phyloP scores from a whole-genome alignment of 2,329 filamentous ascomycete species.

The Coleophoma crateriformis region DNA sequence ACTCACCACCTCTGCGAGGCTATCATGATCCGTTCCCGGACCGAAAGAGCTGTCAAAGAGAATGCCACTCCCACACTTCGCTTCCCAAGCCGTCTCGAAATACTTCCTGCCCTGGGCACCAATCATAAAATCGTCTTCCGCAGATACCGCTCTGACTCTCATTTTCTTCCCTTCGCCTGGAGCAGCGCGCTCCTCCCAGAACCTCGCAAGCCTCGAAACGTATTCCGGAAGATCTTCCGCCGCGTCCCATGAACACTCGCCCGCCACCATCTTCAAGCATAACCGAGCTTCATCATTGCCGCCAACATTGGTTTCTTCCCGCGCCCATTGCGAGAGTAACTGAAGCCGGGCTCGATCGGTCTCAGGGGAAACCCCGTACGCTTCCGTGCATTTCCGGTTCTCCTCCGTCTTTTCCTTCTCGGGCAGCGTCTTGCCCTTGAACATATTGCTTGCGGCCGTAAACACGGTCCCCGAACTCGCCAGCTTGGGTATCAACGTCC shows the following conservation, averaged over 20 bases:
- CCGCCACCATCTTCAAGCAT: constrained; percentile 16
- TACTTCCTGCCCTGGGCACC: constrained; percentile 34
- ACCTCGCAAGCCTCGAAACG: constrained; percentile 8
- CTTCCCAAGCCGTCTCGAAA: constrained; percentile 34
- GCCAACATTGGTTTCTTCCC: constrained; percentile 19
- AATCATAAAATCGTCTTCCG: constrained; percentile 34
- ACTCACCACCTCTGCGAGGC: background rate
- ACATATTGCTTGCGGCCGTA: constrained; percentile 3
- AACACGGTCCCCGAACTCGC: constrained; percentile 8
- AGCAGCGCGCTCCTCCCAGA: constrained; percentile 10
- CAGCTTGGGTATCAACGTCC: constrained; percentile 22
- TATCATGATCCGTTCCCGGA: constrained; percentile 34
- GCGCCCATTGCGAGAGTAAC: constrained; percentile 11
- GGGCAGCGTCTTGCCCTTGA: constrained; percentile 1
- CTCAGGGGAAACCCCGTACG: constrained; percentile 12
- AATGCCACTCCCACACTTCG: constrained; percentile 22
- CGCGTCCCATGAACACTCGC: constrained; percentile 7
- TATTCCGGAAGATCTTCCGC: constrained; percentile 15
- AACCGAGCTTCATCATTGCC: constrained; percentile 22
- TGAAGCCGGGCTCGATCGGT: constrained; percentile 8
- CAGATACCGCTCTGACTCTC: constrained; percentile 22
- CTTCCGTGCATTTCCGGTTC: constrained; percentile 7
- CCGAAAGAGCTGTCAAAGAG: constrained; percentile 27
- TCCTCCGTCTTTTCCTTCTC: constrained; percentile 3
- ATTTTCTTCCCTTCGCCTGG: constrained; percentile 9